Evolutionary conservation across 2,329 filamentous ascomycete genomes (phyloP).

Genomic region (Cordyceps cicadae): DNA sequence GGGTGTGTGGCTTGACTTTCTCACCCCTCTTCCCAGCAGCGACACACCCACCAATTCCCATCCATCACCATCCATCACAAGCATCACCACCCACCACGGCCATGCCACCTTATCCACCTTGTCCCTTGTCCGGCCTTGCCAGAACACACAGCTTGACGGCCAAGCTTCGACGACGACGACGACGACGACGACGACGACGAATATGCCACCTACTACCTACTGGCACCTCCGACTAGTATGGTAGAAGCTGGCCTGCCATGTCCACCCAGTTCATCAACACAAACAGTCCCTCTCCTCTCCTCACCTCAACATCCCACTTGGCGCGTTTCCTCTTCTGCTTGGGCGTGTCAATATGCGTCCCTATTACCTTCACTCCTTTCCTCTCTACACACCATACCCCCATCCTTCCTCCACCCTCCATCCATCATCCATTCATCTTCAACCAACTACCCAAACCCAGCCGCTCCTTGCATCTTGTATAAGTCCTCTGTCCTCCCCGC

Average conservation of each 20-base stretch:
- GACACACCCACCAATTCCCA: background rate
- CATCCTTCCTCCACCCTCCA: background rate
- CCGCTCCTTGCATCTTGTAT: slow-evolving; percentile 10
- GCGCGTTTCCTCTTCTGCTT: background rate
- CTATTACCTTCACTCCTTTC: background rate
- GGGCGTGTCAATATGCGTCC: background rate
- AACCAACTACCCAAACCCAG: slow-evolving; percentile 10
- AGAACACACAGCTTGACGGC: too few species aligned
- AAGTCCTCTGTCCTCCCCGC: slow-evolving; percentile 11
- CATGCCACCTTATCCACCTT: background rate
- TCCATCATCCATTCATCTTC: background rate
- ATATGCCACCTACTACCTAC: too few species aligned
- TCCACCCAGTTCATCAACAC: background rate
- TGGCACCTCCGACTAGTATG: too few species aligned
- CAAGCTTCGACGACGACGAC: background rate
- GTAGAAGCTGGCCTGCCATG: background rate
- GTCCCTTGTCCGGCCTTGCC: too few species aligned
- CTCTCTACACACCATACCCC: background rate
- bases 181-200: too few species aligned
- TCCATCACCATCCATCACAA: background rate
- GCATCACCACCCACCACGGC: background rate
- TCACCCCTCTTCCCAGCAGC: background rate
- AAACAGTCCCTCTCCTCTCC: background rate
- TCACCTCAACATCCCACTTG: slow-evolving; percentile 2
- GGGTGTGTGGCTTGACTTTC: background rate